Evolutionary conservation across 345 rosid species (phyloP).

Genomic region (Salix purpurea): DNA sequence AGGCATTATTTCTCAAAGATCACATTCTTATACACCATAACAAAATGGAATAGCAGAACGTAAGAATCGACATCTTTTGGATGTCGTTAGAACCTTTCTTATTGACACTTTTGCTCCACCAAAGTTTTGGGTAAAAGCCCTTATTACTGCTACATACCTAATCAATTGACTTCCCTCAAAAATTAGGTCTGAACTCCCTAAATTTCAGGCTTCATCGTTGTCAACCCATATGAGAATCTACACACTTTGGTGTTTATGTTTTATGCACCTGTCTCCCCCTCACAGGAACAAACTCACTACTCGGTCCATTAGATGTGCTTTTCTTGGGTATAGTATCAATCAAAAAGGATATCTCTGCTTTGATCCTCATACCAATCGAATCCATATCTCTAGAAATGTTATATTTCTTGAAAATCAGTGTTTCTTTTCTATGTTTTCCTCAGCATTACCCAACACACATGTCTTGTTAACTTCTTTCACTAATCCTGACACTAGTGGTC

Average conservation of each 20-base stretch:
- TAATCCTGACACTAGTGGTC: too few relatives aligned
- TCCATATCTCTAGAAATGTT: too few relatives aligned
- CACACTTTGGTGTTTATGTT: neutral
- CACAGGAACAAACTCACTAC: neutral
- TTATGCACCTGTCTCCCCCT: too few relatives aligned
- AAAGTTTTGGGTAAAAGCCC: neutral
- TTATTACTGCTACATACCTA: neutral
- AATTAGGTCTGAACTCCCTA: neutral
- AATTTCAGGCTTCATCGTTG: neutral
- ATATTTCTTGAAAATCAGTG: neutral
- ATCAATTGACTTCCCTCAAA: neutral
- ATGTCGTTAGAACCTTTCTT: neutral
- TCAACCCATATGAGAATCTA: neutral
- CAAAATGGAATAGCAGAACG: neutral
- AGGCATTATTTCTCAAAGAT: neutral
- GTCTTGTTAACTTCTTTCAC: too few relatives aligned
- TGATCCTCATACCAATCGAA: neutral
- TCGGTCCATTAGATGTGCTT: neutral
- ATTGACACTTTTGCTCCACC: neutral
- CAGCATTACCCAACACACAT: too few relatives aligned
- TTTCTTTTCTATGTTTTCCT: neutral
- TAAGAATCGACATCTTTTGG: neutral
- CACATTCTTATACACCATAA: neutral
- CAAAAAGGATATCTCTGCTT: too few relatives aligned
- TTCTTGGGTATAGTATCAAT: neutral